These are phyloP conservation scores for Cubamyces sp. DNA, from an alignment of 768 basidiomycete genomes.

Conservation along the genomic window DNA sequence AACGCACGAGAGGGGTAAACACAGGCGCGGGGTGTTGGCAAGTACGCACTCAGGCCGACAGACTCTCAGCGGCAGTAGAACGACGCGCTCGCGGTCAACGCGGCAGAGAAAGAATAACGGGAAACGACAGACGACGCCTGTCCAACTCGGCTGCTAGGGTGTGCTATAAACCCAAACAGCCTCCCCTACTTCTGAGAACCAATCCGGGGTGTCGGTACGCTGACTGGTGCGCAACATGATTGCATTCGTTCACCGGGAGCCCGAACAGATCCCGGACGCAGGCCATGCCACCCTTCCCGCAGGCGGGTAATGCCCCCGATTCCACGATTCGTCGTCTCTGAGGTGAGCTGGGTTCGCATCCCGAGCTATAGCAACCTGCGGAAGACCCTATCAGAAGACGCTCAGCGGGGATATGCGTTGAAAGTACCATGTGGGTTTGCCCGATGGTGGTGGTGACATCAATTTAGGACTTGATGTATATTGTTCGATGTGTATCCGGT, in stretches of 20 bases:
- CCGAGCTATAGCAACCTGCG: constrained; percentile 7
- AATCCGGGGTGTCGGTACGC: neutral
- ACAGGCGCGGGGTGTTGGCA: neutral
- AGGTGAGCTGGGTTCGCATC: neutral
- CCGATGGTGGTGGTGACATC: no score
- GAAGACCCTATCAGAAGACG: neutral
- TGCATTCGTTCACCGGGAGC: constrained; percentile 11
- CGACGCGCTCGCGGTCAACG: constrained; percentile 1
- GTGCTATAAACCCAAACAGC: constrained; percentile 1
- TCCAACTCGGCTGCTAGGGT: neutral
- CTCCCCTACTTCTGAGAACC: neutral
- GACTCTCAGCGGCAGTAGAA: neutral
- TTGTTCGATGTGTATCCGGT: no score
- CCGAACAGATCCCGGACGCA: neutral
- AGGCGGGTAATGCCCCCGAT: neutral
- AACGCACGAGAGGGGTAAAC: neutral
- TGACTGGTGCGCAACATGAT: neutral
- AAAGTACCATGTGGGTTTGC: neutral
- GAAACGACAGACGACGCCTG: neutral
- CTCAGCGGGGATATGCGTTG: neutral
- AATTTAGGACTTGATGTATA: no score
- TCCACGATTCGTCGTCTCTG: neutral
- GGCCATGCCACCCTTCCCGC: neutral
- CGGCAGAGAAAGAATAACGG: neutral
- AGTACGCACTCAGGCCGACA: neutral